phyloP scores from a whole-genome alignment of 2,329 filamentous ascomycete species.

The Eurotiales sp. region DNA sequence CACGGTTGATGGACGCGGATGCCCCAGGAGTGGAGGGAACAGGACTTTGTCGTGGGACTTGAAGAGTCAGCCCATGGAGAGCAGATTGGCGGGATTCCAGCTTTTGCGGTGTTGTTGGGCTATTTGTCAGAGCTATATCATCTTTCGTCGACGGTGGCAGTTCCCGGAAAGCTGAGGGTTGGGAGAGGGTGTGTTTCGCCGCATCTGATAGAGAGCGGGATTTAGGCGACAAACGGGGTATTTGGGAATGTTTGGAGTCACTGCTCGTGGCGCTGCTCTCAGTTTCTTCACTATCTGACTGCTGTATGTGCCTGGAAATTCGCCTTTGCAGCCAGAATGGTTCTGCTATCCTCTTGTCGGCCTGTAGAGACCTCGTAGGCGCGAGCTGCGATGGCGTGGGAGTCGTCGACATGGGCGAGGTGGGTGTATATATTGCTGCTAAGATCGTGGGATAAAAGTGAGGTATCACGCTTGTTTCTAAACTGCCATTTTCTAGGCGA shows the following conservation, averaged over 20 bases:
- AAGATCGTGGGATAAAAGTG: neutral
- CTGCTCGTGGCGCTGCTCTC: slow-evolving; percentile 6
- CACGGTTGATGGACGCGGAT: slow-evolving; percentile 51
- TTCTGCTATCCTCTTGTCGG: slow-evolving; percentile 12
- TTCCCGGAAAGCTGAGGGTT: slow-evolving; percentile 57
- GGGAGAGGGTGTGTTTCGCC: slow-evolving; percentile 55
- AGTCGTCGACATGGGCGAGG: neutral
- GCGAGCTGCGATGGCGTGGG: neutral
- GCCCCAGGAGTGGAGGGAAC: slow-evolving; percentile 43
- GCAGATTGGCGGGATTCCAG: slow-evolving; percentile 59
- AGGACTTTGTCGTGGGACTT: slow-evolving; percentile 56
- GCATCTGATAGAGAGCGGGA: slow-evolving; percentile 65
- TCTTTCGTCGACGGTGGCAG: slow-evolving; percentile 58
- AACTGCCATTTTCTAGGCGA: neutral
- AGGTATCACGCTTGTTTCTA: neutral
- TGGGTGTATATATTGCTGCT: neutral
- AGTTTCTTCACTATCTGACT: slow-evolving; percentile 12
- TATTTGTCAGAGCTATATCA: slow-evolving; percentile 55
- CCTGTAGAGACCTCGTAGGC: neutral
- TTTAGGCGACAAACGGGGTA: slow-evolving; percentile 42
- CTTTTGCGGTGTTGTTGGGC: slow-evolving; percentile 62
- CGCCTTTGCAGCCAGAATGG: slow-evolving; percentile 15
- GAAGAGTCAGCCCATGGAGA: slow-evolving; percentile 63
- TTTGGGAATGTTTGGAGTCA: slow-evolving; percentile 1
- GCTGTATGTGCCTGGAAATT: slow-evolving; percentile 9